Percentiles rank a stretch among this genome's conserved stretches.
phyloP scores from a whole-genome alignment of 164 flowering plant species.

The Paratinospora sagittata region DNA sequence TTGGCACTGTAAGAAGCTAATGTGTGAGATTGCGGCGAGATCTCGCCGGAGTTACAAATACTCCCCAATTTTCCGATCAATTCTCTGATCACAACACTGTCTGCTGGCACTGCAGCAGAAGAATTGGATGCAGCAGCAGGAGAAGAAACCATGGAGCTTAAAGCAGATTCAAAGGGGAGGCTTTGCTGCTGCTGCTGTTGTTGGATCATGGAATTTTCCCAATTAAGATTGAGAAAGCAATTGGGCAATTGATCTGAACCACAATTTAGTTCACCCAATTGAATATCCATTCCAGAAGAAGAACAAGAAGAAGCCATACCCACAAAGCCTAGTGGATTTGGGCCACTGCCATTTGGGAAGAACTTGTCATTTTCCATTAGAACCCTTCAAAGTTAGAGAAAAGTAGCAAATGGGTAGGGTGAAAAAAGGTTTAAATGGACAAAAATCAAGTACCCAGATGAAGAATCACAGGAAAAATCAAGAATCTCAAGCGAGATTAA shows the following conservation, averaged over 20 bases:
- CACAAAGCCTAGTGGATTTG: slow-evolving; percentile 7
- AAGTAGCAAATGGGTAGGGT: too few species aligned
- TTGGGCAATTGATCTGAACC: slow-evolving; percentile 29
- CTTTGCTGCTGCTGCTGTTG: slow-evolving; percentile 24
- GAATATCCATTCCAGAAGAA: slow-evolving; percentile 13
- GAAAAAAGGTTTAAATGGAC: not conserved
- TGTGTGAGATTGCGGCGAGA: slow-evolving; percentile 29
- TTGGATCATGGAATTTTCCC: slow-evolving; percentile 47
- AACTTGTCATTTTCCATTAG: slow-evolving; percentile 33
- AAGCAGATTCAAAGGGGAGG: slow-evolving; percentile 42
- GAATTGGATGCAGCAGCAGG: slow-evolving; percentile 38
- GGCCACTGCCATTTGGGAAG: slow-evolving; percentile 9
- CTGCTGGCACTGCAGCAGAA: slow-evolving; percentile 21
- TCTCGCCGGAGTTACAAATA: slow-evolving; percentile 52
- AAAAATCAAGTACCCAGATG: slow-evolving; percentile 7
- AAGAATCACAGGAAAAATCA: not conserved
- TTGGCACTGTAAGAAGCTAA: too few species aligned
- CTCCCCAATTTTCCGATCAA: slow-evolving; percentile 63
- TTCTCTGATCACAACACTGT: slow-evolving; percentile 44
- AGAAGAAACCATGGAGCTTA: slow-evolving; percentile 60
- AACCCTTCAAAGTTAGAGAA: not conserved
- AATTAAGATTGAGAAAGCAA: slow-evolving; percentile 37
- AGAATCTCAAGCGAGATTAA: not conserved
- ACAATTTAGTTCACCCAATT: slow-evolving; percentile 24
- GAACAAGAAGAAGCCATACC: too few species aligned